Conservation (phyloP, 2,329 filamentous ascomycete genomes). For the Hymenoscyphus salicellus region DNA sequence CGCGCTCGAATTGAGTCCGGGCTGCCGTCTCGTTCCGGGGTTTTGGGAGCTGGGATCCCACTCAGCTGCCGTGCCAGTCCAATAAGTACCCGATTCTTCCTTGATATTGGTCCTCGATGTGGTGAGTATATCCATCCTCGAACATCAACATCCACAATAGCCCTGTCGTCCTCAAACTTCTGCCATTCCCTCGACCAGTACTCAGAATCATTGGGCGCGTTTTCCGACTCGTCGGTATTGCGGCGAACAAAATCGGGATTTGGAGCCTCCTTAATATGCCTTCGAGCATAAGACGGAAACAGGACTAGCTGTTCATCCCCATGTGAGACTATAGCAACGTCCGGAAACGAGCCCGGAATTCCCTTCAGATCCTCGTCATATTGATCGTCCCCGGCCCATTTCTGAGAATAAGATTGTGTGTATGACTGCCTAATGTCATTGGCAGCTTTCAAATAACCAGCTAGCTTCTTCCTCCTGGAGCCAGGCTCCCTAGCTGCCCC, state of each 20-base stretch:
- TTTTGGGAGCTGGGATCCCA: slow-evolving; percentile 62
- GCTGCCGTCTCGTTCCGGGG: slow-evolving; percentile 30
- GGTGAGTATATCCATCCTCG: slow-evolving; percentile 93
- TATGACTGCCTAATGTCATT: slow-evolving; percentile 70
- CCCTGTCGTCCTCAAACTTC: slow-evolving; percentile 73
- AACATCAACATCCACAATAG: slow-evolving; percentile 89
- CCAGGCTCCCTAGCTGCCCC: slow-evolving; percentile 55
- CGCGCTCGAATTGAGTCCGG: slow-evolving; percentile 30
- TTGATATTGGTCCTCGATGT: slow-evolving; percentile 76
- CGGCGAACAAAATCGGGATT: slow-evolving; percentile 37
- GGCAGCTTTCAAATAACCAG: slow-evolving; percentile 67
- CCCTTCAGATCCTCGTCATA: slow-evolving; percentile 43
- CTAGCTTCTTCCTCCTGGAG: slow-evolving; percentile 73
- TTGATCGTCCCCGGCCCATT: slow-evolving; percentile 46
- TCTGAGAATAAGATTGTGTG: slow-evolving; percentile 48
- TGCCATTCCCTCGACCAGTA: slow-evolving; percentile 81
- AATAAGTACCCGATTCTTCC: slow-evolving; percentile 82
- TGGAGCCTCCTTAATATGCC: slow-evolving; percentile 32
- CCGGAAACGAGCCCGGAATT: slow-evolving; percentile 76
- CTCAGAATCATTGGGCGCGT: slow-evolving; percentile 58
- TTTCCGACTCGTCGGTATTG: slow-evolving; percentile 40
- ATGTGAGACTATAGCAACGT: slow-evolving; percentile 74
- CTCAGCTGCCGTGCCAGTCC: slow-evolving; percentile 84
- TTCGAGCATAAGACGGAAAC: slow-evolving; percentile 88
- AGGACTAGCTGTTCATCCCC: slow-evolving; percentile 90